phyloP scores from a whole-genome alignment of 1,284 basidiomycete genomes.

The Heterobasidion irregulare region DNA sequence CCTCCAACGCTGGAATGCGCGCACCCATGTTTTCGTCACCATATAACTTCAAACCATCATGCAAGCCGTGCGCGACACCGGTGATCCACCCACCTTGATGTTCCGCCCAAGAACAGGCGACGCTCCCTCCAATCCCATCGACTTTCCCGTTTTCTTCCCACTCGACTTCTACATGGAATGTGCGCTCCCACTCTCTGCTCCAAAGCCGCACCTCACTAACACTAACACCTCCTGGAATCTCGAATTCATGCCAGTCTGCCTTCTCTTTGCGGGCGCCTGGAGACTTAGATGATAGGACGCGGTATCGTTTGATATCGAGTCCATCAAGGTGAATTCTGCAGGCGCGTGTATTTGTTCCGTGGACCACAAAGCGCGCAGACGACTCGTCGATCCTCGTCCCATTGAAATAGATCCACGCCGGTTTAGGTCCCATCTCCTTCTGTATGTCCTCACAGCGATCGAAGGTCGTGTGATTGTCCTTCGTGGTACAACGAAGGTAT shows the following conservation, averaged over 20 bases:
- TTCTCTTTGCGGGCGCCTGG: conserved; percentile 10
- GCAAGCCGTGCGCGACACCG: conserved; percentile 27
- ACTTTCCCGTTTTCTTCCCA: conserved; percentile 24
- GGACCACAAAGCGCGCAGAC: conserved; percentile 36
- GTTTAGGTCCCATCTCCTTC: neutral
- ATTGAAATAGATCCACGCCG: conserved; percentile 21
- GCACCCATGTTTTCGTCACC: conserved; percentile 17
- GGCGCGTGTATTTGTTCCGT: conserved; percentile 51
- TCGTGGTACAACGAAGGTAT: conserved; percentile 8
- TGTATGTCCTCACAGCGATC: neutral
- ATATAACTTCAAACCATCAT: neutral
- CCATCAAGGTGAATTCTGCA: conserved; percentile 57
- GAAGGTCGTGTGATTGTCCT: neutral
- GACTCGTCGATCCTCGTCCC: conserved; percentile 26
- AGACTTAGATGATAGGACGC: conserved; percentile 15
- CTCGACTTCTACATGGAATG: conserved; percentile 43
- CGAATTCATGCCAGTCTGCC: conserved; percentile 35
- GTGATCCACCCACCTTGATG: conserved; percentile 39
- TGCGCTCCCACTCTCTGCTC: conserved; percentile 60
- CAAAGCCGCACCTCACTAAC: conserved; percentile 42
- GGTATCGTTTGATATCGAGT: conserved; percentile 31
- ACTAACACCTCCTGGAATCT: conserved; percentile 32
- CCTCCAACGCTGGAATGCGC: conserved; percentile 66
- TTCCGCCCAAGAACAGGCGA: conserved; percentile 67
- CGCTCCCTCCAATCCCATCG: conserved; percentile 28